Conservation (phyloP, 495 filamentous ascomycete species). For the Rostrohypoxylon terebratum region DNA sequence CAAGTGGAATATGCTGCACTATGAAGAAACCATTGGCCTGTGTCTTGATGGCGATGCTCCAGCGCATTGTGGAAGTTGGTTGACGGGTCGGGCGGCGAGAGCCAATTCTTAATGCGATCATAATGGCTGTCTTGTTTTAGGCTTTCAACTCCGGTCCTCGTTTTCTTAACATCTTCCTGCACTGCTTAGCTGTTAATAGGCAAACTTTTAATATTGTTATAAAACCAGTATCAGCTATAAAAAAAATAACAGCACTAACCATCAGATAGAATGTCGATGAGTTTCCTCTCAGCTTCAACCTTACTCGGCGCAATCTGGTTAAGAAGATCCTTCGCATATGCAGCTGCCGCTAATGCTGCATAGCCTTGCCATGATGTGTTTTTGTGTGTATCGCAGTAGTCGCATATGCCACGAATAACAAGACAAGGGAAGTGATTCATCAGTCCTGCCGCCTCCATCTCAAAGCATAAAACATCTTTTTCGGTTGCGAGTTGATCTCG, state of each 20-base stretch:
- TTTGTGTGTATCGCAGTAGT: conserved; percentile 56
- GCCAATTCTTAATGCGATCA: conserved; percentile 21
- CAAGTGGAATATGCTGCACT: neutral
- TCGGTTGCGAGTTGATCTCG: conserved; percentile 21
- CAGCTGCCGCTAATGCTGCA: conserved; percentile 39
- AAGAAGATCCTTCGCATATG: conserved; percentile 30
- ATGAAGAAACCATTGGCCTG: neutral
- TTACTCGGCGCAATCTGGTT: neutral
- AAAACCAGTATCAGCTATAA: neutral
- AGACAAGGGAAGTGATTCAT: conserved; percentile 43
- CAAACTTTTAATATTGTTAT: neutral
- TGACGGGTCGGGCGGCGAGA: neutral
- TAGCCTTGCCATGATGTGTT: conserved; percentile 45
- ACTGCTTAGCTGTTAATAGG: neutral
- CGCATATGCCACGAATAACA: conserved; percentile 56
- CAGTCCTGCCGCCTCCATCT: conserved; percentile 44
- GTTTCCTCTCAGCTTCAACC: neutral
- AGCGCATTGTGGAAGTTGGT: neutral
- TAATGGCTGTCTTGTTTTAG: conserved; percentile 46
- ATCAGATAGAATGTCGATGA: neutral
- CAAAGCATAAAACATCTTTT: conserved; percentile 27
- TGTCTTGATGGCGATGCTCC: neutral
- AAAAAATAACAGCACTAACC: neutral
- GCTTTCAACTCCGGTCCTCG: neutral
- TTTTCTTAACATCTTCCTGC: neutral